These are phyloP conservation scores for Stenocarpella maydis DNA, from an alignment of 2,329 filamentous ascomycete species.

Conservation along the genomic window DNA sequence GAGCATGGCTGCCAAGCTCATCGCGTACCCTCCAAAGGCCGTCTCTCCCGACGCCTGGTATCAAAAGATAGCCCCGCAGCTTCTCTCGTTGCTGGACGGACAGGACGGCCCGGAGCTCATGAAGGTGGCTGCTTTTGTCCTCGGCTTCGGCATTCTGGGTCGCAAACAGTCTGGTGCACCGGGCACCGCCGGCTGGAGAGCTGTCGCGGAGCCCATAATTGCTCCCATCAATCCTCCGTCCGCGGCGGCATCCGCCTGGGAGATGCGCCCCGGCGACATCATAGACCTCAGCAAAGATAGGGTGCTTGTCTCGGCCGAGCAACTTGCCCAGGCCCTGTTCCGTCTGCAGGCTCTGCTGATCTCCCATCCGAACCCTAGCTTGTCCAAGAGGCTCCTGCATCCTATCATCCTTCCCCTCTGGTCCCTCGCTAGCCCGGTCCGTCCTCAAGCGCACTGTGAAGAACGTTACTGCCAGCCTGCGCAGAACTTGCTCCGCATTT, in stretches of 20 bases:
- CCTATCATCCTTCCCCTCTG: constrained; percentile 70
- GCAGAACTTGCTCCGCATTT: constrained; percentile 61
- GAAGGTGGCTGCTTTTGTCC: constrained; percentile 67
- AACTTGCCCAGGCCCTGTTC: constrained; percentile 60
- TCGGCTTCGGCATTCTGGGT: constrained; percentile 73
- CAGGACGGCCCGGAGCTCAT: constrained; percentile 63
- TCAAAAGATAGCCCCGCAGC: constrained; percentile 64
- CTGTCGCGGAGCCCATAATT: constrained; percentile 67
- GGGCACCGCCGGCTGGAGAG: constrained; percentile 67
- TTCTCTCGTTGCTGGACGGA: constrained; percentile 69
- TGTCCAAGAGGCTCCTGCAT: constrained; percentile 68
- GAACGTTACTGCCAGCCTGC: constrained; percentile 56
- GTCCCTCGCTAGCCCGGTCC: constrained; percentile 64
- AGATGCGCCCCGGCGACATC: constrained; percentile 46
- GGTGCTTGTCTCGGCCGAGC: constrained; percentile 55
- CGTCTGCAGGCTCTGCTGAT: constrained; percentile 64
- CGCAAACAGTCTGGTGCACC: constrained; percentile 70
- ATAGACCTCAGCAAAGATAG: constrained; percentile 54
- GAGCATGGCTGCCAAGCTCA: constrained; percentile 66
- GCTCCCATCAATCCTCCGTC: constrained; percentile 55
- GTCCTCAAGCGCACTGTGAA: constrained; percentile 44
- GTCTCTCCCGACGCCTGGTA: constrained; percentile 68
- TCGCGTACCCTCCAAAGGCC: constrained; percentile 65
- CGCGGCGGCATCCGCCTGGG: neutral
- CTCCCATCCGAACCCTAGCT: constrained; percentile 72